These are phyloP conservation scores for Mortierella alpina DNA, from an alignment of 192 early-diverging fungal species.

Conservation along the genomic window DNA sequence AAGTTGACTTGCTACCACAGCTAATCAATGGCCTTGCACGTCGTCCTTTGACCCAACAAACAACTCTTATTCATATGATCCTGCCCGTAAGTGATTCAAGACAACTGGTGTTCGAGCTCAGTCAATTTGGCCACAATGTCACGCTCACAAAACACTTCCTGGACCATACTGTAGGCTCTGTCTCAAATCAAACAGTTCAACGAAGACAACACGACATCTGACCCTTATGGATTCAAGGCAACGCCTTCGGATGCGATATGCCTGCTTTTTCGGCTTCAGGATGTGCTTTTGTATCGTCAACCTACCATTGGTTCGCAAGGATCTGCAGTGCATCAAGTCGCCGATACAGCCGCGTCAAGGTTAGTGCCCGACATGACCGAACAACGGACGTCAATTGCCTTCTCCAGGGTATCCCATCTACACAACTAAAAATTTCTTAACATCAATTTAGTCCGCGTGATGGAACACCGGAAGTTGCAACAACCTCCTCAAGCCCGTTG, in stretches of 20 bases:
- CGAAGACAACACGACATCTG: slow-evolving; percentile 52
- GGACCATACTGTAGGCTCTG: slow-evolving; percentile 48
- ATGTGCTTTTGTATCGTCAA: slow-evolving; percentile 74
- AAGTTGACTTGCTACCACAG: slow-evolving; percentile 60
- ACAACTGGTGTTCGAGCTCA: not conserved
- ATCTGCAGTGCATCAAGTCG: not conserved
- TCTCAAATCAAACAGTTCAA: slow-evolving; percentile 55
- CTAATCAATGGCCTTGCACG: slow-evolving; percentile 71
- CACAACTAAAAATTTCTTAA: too few relatives aligned
- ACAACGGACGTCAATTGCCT: too few relatives aligned
- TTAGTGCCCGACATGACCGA: not conserved
- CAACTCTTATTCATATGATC: slow-evolving; percentile 70
- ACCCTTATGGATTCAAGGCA: slow-evolving; percentile 69
- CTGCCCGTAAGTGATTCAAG: slow-evolving; percentile 66
- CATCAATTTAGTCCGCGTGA: not conserved
- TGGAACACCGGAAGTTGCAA: slow-evolving; percentile 13
- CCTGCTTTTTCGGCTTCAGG: slow-evolving; percentile 66
- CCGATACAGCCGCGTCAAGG: slow-evolving; percentile 17
- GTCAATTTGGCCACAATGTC: slow-evolving; percentile 16
- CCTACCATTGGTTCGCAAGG: slow-evolving; percentile 16
- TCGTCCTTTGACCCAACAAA: slow-evolving; percentile 69
- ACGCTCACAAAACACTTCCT: slow-evolving; percentile 22
- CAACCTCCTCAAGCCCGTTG: not conserved
- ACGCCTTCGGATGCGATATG: slow-evolving; percentile 64
- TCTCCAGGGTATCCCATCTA: too few relatives aligned